Conservation (phyloP, 2,329 filamentous ascomycete species). For the Sporothrix schenckii region DNA sequence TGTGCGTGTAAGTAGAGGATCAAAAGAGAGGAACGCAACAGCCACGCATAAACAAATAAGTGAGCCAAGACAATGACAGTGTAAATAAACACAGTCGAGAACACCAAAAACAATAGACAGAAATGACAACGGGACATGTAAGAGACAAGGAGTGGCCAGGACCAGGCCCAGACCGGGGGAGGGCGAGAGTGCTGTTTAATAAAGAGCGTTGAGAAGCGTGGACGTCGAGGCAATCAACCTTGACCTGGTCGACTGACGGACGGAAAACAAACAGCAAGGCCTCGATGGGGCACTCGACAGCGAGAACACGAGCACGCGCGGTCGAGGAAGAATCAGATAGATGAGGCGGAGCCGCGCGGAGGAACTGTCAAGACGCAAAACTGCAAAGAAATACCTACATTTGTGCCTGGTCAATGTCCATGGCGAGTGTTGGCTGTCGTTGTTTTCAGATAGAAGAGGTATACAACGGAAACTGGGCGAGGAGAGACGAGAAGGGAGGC, state of each 20-base stretch:
- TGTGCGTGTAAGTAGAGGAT: not conserved
- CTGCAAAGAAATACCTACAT: constrained; percentile 49
- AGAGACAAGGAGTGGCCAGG: not conserved
- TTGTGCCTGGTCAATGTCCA: constrained; percentile 57
- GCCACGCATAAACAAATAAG: constrained; percentile 14
- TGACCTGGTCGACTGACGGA: constrained; percentile 15
- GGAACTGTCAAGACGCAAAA: not conserved
- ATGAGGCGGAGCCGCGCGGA: constrained; percentile 7
- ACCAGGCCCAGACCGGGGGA: not conserved
- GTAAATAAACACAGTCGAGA: constrained; percentile 4
- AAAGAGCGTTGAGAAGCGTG: not conserved
- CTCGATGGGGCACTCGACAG: not conserved
- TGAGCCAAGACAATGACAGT: constrained; percentile 12
- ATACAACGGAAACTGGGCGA: constrained; percentile 43
- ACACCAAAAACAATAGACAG: not conserved
- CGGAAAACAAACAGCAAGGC: not conserved
- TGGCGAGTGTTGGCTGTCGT: constrained; percentile 42
- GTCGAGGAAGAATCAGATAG: constrained; percentile 22
- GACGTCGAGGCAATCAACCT: not conserved
- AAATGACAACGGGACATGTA: not conserved
- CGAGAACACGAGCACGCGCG: not conserved
- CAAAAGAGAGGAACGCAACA: not conserved
- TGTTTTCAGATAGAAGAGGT: constrained; percentile 36
- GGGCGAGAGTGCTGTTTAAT: constrained; percentile 13
- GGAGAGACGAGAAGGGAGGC: not conserved